A percentile compares a stretch with the other conserved stretches of the same genome.
Conservation (phyloP, 2,329 filamentous ascomycete genomes). For the Apiospora saccharicola region DNA sequence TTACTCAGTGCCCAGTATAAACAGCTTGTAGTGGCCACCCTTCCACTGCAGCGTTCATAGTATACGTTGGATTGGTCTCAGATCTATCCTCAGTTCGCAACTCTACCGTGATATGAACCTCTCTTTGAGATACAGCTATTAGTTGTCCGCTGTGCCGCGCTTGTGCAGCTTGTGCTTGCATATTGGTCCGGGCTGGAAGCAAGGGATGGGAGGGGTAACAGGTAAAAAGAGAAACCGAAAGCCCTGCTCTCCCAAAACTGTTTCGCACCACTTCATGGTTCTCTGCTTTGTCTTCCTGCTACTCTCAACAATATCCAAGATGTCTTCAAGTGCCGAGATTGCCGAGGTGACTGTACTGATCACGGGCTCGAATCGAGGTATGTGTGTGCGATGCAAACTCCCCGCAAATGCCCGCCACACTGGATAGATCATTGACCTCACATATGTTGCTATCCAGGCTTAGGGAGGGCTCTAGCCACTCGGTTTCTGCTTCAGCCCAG, state of each 20-base stretch:
- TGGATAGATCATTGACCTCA: background rate
- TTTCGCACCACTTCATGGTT: too few relatives aligned
- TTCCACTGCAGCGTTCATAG: too few relatives aligned
- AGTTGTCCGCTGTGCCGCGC: too few relatives aligned
- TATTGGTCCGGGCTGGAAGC: background rate
- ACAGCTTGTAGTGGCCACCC: too few relatives aligned
- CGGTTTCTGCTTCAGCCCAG: conserved; percentile 54
- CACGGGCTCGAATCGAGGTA: conserved; percentile 36
- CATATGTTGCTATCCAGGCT: background rate
- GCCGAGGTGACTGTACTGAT: conserved; percentile 24
- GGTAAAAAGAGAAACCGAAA: background rate
- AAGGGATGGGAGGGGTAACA: background rate
- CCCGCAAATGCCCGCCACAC: background rate
- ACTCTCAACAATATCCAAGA: background rate
- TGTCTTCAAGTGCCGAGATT: conserved; percentile 9
- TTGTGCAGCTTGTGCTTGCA: background rate
- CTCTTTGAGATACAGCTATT: too few relatives aligned
- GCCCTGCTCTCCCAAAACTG: background rate
- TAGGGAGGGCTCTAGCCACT: conserved; percentile 36
- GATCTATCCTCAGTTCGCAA: too few relatives aligned
- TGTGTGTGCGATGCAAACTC: background rate
- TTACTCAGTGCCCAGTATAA: too few relatives aligned
- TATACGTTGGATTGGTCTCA: too few relatives aligned
- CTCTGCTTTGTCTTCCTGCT: too few relatives aligned
- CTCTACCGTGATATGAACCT: too few relatives aligned